Evolutionary conservation across 805 yeast species (phyloP).

Genomic region (Pichia insulana): DNA sequence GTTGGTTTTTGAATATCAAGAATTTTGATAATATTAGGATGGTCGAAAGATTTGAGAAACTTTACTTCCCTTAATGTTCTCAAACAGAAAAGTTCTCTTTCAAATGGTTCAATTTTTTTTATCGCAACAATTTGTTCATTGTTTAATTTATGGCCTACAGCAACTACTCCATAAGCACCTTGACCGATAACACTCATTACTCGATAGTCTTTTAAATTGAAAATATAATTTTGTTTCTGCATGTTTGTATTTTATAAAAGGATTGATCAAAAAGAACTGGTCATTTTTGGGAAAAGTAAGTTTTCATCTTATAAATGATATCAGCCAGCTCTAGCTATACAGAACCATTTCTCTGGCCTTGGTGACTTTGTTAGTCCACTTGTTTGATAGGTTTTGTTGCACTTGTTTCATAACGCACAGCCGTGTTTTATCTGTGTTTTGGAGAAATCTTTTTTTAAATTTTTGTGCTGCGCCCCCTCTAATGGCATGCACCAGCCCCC

Average conservation of each 20-base stretch:
- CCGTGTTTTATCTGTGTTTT: neutral
- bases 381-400: too few species aligned
- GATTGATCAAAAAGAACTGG: neutral
- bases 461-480: too few species aligned
- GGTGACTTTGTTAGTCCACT: too few species aligned
- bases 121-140: constrained; percentile 60
- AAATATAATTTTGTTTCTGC: constrained; percentile 39
- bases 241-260: too few species aligned
- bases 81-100: constrained; percentile 53
- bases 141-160: constrained; percentile 56
- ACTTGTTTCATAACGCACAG: neutral
- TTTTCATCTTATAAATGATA: too few species aligned
- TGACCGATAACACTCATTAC: constrained; percentile 59
- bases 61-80: constrained; percentile 67
- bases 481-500: neutral
- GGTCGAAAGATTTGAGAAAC: constrained; percentile 55
- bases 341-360: neutral
- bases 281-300: too few species aligned
- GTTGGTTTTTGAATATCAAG: constrained; percentile 59
- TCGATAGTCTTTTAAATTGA: constrained; percentile 55
- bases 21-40: constrained; percentile 64
- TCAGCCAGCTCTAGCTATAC: neutral
- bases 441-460: too few species aligned
- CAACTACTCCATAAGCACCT: constrained; percentile 79
- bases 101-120: constrained; percentile 67